Evolutionary conservation across 768 basidiomycete species (phyloP), one percentile per base, ranked within the genome.

Genomic region (Lentinula sp.): DNA sequence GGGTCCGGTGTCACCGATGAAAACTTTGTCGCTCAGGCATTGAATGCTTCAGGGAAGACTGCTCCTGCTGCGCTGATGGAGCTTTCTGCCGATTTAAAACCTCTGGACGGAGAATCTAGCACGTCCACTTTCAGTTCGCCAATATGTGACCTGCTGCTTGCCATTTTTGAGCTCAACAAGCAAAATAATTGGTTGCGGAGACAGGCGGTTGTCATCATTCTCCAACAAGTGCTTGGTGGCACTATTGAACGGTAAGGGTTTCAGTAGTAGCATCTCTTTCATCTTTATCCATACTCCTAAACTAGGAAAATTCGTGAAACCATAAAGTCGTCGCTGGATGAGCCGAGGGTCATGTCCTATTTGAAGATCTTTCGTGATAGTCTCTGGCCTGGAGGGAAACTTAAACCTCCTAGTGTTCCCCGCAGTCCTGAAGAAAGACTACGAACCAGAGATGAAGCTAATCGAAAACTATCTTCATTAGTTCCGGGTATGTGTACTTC

Each of bases 121-220:
- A 84, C 88, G 15, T 93, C 93, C 3, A 86, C 85, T 2, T 98
- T 98, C 71, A 93, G 94, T 1, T 86, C 88, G 0, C 95, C 97
- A 0, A 97, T 98, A 42, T 96, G 94, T 67, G 95, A 99, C 68
- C 76, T 99, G 31, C 80, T 98, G 50, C 80, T 98, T 57, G 93
- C 95, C 11, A 80, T 98, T 9, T 98, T 99, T 66, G 95, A 97
- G 71, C 83, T 98, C 16, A 87, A 97, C 74, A 94, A 93, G 79
- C 88, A 92, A 73, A 95, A 95, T 68, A 97, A 96, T 66, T 99
- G 97, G 97, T 77, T 98, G 31, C 81, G 96, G 57, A 79, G 93
- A 18, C 97, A 98, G 70, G 95, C 97, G 2, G 93, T 97, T 66
- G 91, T 98, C 13, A 93, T 98, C 56, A 95, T 98, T 62, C 75